Percentiles rank a stretch among this genome's conserved stretches.
Conservation (phyloP, 2,329 filamentous ascomycete species). For the Alternaria brassicicola region DNA sequence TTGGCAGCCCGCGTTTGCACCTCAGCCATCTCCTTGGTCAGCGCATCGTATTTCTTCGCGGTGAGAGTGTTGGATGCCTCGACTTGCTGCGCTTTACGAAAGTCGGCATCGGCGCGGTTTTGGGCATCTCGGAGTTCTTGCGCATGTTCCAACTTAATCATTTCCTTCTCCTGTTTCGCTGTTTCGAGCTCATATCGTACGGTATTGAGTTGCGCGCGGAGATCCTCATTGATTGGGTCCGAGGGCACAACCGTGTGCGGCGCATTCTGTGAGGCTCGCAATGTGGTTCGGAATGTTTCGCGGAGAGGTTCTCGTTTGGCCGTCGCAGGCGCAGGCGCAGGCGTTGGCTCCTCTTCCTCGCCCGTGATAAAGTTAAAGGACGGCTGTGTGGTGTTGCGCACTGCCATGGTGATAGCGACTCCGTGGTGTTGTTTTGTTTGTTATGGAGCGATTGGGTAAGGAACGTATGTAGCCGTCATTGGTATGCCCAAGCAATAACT, state of each 20-base stretch:
- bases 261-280: constrained; percentile 52
- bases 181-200: constrained; percentile 87
- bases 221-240: constrained; percentile 68
- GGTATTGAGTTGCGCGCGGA: constrained; percentile 88
- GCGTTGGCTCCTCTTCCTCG: constrained; percentile 40
- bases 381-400: constrained; percentile 49
- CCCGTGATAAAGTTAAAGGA: constrained; percentile 58
- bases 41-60: constrained; percentile 60
- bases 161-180: constrained; percentile 84
- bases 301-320: constrained; percentile 47
- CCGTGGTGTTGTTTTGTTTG: constrained; percentile 20
- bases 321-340: constrained; percentile 38
- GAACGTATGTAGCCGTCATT: not conserved
- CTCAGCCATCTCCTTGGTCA: constrained; percentile 62
- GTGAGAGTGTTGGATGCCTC: constrained; percentile 60
- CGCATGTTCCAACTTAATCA: constrained; percentile 77
- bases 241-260: constrained; percentile 47
- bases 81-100: constrained; percentile 68
- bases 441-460: constrained; percentile 6
- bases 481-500: not conserved
- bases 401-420: constrained; percentile 28
- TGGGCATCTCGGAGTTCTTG: constrained; percentile 83
- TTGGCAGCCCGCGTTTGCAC: constrained; percentile 60
- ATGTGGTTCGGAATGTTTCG: constrained; percentile 49
- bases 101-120: constrained; percentile 83